Conservation (phyloP, 768 basidiomycete genomes). For the Macrolepiota dolichaula region DNA sequence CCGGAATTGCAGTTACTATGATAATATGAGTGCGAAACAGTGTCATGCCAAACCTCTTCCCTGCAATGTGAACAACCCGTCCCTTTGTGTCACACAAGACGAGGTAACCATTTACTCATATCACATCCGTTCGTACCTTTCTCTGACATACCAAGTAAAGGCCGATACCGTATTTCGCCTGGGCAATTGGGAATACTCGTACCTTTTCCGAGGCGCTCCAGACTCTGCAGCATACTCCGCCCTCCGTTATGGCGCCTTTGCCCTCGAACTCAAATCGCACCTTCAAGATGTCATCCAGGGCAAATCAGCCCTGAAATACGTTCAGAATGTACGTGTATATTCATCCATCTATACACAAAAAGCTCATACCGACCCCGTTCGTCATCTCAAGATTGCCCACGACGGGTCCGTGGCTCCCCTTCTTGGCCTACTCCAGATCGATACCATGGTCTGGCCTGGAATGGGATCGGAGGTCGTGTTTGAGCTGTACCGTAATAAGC, state of each 20-base stretch:
- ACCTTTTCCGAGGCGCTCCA: constrained; percentile 43
- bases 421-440: constrained; percentile 46
- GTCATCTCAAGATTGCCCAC: constrained; percentile 36
- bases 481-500: constrained; percentile 36
- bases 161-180: constrained; percentile 51
- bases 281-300: constrained; percentile 34
- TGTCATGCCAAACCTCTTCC: constrained; percentile 45
- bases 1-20: constrained; percentile 38
- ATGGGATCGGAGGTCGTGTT: constrained; percentile 40
- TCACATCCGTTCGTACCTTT: neutral
- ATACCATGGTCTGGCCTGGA: constrained; percentile 53
- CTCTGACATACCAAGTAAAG: constrained; percentile 16
- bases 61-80: constrained; percentile 41
- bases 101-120: constrained; percentile 22
- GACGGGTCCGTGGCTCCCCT: constrained; percentile 48
- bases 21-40: constrained; percentile 48
- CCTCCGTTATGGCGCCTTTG: constrained; percentile 43
- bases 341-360: neutral
- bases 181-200: constrained; percentile 62
- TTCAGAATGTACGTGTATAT: constrained; percentile 35
- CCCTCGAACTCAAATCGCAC: constrained; percentile 40
- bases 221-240: constrained; percentile 39
- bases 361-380: neutral
- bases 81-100: constrained; percentile 39
- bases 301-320: constrained; percentile 34